Conservation (phyloP, 2,329 filamentous ascomycete species). For the Exophiala alcalophila region DNA sequence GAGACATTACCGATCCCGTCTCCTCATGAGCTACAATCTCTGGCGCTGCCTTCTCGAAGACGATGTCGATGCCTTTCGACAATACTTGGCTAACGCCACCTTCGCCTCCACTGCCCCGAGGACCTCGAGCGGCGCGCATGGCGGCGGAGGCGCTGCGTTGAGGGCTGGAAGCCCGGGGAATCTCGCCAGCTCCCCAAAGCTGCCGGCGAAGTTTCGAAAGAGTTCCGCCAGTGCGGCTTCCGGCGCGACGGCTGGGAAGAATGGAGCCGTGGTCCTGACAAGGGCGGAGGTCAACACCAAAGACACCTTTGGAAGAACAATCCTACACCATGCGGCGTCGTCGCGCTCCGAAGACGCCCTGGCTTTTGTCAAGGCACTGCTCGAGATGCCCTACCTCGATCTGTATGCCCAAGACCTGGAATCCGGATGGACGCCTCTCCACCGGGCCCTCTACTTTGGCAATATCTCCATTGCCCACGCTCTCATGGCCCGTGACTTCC, state of each 20-base stretch:
- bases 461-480: conserved; percentile 82
- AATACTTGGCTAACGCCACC: conserved; percentile 72
- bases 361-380: conserved; percentile 72
- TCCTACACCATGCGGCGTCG: conserved; percentile 80
- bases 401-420: conserved; percentile 83
- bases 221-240: conserved; percentile 19
- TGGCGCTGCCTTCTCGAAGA: conserved; percentile 97
- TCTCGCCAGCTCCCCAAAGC: conserved; percentile 49
- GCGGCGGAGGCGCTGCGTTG: conserved; percentile 46
- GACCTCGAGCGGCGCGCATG: conserved; percentile 32
- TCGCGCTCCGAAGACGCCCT: conserved; percentile 67
- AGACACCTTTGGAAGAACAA: conserved; percentile 75
- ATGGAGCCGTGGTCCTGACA: conserved; percentile 40
- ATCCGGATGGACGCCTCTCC: conserved; percentile 93
- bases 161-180: conserved; percentile 35
- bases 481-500: conserved; percentile 73
- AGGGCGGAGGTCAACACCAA: conserved; percentile 77
- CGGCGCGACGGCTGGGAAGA: conserved; percentile 12
- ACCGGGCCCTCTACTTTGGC: conserved; percentile 84
- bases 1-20: conserved; percentile 33
- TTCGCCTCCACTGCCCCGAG: conserved; percentile 39
- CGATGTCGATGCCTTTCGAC: conserved; percentile 93
- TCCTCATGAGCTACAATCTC: conserved; percentile 90
- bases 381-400: conserved; percentile 80
- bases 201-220: conserved; percentile 31